Conservation (phyloP, 305 asterid species). For the Rubia balearica region DNA sequence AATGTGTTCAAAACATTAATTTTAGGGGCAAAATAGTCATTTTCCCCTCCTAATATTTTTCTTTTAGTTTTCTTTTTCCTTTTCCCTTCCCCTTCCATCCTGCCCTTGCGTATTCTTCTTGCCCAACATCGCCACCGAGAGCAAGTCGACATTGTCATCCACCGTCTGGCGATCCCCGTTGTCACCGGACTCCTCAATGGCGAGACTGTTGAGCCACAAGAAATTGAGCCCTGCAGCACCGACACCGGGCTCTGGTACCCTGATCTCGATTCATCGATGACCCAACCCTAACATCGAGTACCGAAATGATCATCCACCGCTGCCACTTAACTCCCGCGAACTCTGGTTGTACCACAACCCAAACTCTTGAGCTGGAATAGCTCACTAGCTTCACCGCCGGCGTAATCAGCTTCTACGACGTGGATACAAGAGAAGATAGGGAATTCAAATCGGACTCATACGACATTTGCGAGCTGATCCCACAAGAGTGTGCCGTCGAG, state of each 20-base stretch:
- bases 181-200: constrained; percentile 52
- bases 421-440: constrained; percentile 49
- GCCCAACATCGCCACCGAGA: too few relatives aligned
- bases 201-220: constrained; percentile 24
- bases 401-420: constrained; percentile 50
- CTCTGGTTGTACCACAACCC: constrained; percentile 73
- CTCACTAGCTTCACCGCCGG: constrained; percentile 43
- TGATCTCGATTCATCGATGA: constrained; percentile 62
- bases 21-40: too few relatives aligned
- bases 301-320: constrained; percentile 63
- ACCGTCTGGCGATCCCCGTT: too few relatives aligned
- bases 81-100: too few relatives aligned
- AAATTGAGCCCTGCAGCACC: constrained; percentile 63
- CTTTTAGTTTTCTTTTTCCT: too few relatives aligned
- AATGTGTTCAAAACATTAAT: too few relatives aligned
- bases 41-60: too few relatives aligned
- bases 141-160: too few relatives aligned
- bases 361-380: constrained; percentile 50
- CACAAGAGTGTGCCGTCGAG: constrained; percentile 58
- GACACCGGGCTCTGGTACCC: constrained; percentile 83
- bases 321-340: constrained; percentile 64
- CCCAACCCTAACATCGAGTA: constrained; percentile 42
- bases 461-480: constrained; percentile 62
- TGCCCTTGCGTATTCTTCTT: too few relatives aligned
- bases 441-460: constrained; percentile 57